Evolutionary conservation across 2,329 filamentous ascomycete species (phyloP).

Genomic region (Verticillium nubilum): DNA sequence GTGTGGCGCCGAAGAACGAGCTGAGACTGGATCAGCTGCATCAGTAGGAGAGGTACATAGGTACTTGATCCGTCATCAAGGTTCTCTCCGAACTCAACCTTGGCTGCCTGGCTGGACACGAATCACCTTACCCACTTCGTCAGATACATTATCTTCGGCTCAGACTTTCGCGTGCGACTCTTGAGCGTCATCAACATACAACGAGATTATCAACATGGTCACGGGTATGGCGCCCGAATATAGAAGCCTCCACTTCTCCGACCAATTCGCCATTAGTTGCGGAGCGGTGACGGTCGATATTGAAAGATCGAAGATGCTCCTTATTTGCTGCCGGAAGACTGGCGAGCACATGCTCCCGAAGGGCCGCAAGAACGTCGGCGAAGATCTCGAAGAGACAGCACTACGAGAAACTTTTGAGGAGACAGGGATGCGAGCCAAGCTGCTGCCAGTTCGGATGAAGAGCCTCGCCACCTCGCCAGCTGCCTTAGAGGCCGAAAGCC

Average conservation of each 20-base stretch:
- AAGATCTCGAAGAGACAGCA: constrained; percentile 8
- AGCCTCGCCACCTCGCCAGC: constrained; percentile 2
- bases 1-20: background rate
- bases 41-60: background rate
- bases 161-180: too few relatives aligned
- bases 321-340: constrained; percentile 2
- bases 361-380: constrained; percentile 13
- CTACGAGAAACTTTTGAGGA: constrained; percentile 14
- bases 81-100: background rate
- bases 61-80: background rate
- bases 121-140: too few relatives aligned
- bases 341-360: constrained; percentile 10
- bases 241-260: constrained; percentile 4
- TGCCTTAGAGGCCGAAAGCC: background rate
- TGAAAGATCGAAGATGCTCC: background rate
- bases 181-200: too few relatives aligned
- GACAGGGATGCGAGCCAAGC: constrained; percentile 2
- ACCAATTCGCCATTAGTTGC: constrained; percentile 6
- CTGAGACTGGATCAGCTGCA: background rate
- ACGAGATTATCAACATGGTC: too few relatives aligned
- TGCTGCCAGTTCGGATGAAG: background rate
- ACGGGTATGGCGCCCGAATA: too few relatives aligned
- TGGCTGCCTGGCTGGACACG: background rate
- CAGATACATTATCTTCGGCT: too few relatives aligned
- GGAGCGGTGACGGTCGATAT: constrained; percentile 6